Base-by-base conservation (phyloP, 805 yeast species). In the Metschnikowia arizonensis region DNA sequence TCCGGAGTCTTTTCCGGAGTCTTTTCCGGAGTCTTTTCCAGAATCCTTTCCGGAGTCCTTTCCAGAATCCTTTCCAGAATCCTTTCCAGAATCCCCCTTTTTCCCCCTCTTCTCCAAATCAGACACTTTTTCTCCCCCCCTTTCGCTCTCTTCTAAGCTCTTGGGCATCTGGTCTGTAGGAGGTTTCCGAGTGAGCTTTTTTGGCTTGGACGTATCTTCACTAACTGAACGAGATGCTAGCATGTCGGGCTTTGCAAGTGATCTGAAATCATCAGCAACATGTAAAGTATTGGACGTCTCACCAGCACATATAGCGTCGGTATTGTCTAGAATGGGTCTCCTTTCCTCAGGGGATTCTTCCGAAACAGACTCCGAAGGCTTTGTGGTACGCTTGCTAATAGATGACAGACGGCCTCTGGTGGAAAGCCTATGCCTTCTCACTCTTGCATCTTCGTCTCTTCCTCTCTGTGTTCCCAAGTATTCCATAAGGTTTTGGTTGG, bases 231-330 rank as follows among this genome's bases (percentile, higher is more conserved):
- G n/a, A n/a, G n/a, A n/a, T n/a, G n/a, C n/a, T n/a, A n/a, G n/a
- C n/a, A n/a, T n/a, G n/a, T 34, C 38, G 4, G 12, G n/a, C 28
- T n/a, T 14, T 10, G 19, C 12, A 5, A 6, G 28, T 3, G 9
- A 4, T 5, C 26, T 37, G 17, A 21, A 4, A 15, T 28, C 28
- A 1, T 17, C 40, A 3, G 25, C 18, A 17, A 37, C 40, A 5
- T 37, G 40, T n/a, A 37, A 26, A 1, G 40, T 37, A 7, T 37
- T 33, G 17, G 33, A 12, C 10, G 33, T 37, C 33, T 37, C 40
- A 18, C 9, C 33, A 11, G 21, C n/a, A 3, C 11, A n/a, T n/a
- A n/a, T n/a, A n/a, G n/a, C 18, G 15, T 18, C 14, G 34, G n/a
- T 5, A 19, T 9, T 11, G 5, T 30, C 33, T 5, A 19, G 33